These are phyloP conservation scores for Cystobasidium slooffiae DNA, from an alignment of 1,284 basidiomycete genomes.

Conservation along the genomic window DNA sequence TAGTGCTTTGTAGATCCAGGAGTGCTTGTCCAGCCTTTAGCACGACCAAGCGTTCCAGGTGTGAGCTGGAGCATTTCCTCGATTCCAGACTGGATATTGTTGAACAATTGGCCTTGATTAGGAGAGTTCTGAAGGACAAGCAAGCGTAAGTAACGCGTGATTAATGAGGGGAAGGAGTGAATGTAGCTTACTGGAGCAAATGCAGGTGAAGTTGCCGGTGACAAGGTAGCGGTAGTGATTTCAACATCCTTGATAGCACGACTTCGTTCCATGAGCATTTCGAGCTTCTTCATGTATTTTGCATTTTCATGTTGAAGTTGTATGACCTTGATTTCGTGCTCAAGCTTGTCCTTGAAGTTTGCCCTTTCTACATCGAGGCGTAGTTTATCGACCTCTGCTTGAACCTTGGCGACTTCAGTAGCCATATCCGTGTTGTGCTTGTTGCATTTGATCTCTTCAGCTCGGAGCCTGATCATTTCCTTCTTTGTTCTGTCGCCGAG, in stretches of 20 bases:
- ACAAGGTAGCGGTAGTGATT: conserved; percentile 1
- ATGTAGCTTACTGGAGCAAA: conserved; percentile 1
- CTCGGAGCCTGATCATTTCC: conserved; percentile 26
- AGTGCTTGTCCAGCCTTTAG: conserved; percentile 1
- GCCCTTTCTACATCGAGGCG: conserved; percentile 7
- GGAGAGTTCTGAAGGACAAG: not conserved
- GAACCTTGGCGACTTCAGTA: conserved; percentile 18
- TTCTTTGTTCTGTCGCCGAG: conserved; percentile 19
- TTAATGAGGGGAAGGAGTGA: too few relatives aligned
- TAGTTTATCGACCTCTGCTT: conserved; percentile 8
- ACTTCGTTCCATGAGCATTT: conserved; percentile 23
- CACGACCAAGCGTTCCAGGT: conserved; percentile 11
- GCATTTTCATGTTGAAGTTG: conserved; percentile 27
- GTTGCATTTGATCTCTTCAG: conserved; percentile 11
- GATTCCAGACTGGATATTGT: conserved; percentile 13
- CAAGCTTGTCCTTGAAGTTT: conserved; percentile 15
- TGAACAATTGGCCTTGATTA: conserved; percentile 8
- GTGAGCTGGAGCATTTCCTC: conserved; percentile 25
- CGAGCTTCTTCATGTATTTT: conserved; percentile 18
- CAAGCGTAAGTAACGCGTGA: not conserved
- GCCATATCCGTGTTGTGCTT: conserved; percentile 2
- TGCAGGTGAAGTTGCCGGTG: not conserved
- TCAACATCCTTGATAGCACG: conserved; percentile 27
- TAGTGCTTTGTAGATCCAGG: conserved; percentile 15
- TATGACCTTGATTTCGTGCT: conserved; percentile 19